Percentiles rank a stretch among this genome's conserved stretches.
Evolutionary conservation across 176 grass and related monocot species (phyloP).

Genomic region (Lolium perenne): DNA sequence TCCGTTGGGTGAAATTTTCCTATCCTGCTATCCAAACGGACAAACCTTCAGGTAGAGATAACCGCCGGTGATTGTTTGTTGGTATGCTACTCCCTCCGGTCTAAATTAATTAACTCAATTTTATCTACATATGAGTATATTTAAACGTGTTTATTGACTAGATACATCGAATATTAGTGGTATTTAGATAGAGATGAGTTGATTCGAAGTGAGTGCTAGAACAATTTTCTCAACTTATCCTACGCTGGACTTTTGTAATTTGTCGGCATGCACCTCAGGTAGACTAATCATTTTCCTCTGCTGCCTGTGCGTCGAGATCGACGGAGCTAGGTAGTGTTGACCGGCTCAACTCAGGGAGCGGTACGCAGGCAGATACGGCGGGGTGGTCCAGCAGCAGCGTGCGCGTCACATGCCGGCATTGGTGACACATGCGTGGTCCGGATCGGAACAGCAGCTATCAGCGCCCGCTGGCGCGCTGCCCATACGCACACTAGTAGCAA

Average conservation of each 20-base stretch:
- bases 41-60: too few species aligned
- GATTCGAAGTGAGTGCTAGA: too few species aligned
- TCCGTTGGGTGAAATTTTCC: too few species aligned
- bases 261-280: background rate
- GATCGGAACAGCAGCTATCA: background rate
- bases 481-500: background rate
- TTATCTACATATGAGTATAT: too few species aligned
- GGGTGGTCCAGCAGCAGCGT: background rate
- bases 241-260: background rate
- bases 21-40: too few species aligned
- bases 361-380: background rate
- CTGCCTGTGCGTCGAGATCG: background rate
- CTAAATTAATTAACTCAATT: too few species aligned
- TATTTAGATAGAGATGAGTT: too few species aligned
- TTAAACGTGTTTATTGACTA: too few species aligned
- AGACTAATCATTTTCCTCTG: background rate
- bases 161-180: too few species aligned
- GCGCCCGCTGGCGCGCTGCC: background rate
- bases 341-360: background rate
- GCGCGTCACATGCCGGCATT: background rate
- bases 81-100: too few species aligned
- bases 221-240: too few species aligned
- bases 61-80: too few species aligned
- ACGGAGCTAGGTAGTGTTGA: background rate
- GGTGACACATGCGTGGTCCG: conserved; percentile 32